These are phyloP conservation scores for Penicillium sp. DNA, from an alignment of 2,329 filamentous ascomycete genomes.

Conservation along the genomic window DNA sequence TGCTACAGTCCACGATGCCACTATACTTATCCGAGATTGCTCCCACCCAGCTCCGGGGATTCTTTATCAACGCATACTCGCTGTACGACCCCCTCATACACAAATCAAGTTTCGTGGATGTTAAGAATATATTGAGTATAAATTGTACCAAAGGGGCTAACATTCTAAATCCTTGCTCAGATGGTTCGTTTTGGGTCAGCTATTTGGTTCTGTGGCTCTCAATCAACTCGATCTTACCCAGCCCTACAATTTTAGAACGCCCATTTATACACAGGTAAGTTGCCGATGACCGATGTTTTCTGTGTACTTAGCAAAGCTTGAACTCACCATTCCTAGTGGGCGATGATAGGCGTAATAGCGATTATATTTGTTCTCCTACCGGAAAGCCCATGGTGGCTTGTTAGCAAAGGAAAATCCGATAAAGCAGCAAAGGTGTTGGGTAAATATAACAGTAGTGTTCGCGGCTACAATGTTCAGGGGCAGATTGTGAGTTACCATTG, in stretches of 20 bases:
- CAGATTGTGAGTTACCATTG: constrained; percentile 24
- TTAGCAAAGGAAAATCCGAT: constrained; percentile 46
- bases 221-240: constrained; percentile 29
- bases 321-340: constrained; percentile 32
- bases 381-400: constrained; percentile 53
- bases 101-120: background rate
- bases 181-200: constrained; percentile 44
- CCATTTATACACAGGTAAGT: constrained; percentile 42
- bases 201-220: constrained; percentile 42
- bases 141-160: too few relatives aligned
- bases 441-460: constrained; percentile 25
- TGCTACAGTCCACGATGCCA: constrained; percentile 41
- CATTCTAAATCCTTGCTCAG: constrained; percentile 9
- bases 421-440: constrained; percentile 21
- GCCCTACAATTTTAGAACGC: constrained; percentile 34
- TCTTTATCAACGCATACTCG: constrained; percentile 39
- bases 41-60: constrained; percentile 39
- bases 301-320: background rate
- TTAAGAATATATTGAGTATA: background rate
- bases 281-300: background rate
- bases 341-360: constrained; percentile 40
- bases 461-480: constrained; percentile 31
- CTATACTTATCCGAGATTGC: constrained; percentile 42
- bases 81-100: constrained; percentile 20
- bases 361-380: constrained; percentile 35